Evolutionary conservation across 176 grass and related monocot genomes (phyloP).

Genomic region (barley (Hordeum vulgare)): MorexV3_pseudomolecules_assembly NC_058524.1:83024168-83024667

Average conservation of each 20-base stretch:
- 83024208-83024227: neutral
- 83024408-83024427: conserved; percentile 17
- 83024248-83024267: conserved; percentile 46
- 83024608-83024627: conserved; percentile 9
- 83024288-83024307: conserved; percentile 63
- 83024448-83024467: conserved; percentile 34
- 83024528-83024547: conserved; percentile 46
- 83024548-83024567: neutral
- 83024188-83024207: neutral
- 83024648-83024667: neutral
- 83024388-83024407: neutral
- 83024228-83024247: conserved; percentile 34
- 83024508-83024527: conserved; percentile 36
- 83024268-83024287: conserved; percentile 48
- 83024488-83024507: conserved; percentile 68
- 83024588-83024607: conserved; percentile 30
- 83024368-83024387: conserved; percentile 11
- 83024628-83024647: neutral
- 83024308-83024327: conserved; percentile 81
- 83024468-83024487: conserved; percentile 78
- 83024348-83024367: conserved; percentile 25
- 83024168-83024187: neutral
- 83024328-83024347: conserved; percentile 64
- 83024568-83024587: neutral
- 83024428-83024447: conserved; percentile 49